Percentiles rank a stretch among this genome's conserved stretches.
These are phyloP conservation scores for Cryphonectria nitschkei DNA, from an alignment of 2,329 filamentous ascomycete genomes.

Conservation along the genomic window DNA sequence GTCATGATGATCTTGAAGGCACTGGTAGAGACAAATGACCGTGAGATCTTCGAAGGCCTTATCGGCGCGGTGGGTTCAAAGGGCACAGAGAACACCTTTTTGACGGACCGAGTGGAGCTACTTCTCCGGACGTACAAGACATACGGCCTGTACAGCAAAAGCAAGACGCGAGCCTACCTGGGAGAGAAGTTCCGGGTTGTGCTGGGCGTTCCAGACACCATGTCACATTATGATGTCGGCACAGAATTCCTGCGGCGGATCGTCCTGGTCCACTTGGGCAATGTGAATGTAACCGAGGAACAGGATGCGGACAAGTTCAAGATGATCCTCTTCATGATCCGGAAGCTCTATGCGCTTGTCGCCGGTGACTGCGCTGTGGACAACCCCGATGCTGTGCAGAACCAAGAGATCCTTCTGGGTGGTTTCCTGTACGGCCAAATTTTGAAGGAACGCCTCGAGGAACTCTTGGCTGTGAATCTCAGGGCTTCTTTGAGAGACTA, in stretches of 20 bases:
- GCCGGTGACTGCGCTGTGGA: constrained; percentile 91
- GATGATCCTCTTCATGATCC: constrained; percentile 92
- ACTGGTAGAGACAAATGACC: constrained; percentile 91
- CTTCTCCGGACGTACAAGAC: constrained; percentile 91
- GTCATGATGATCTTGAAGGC: constrained; percentile 97
- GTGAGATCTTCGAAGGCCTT: constrained; percentile 93
- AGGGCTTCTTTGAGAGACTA: constrained; percentile 60
- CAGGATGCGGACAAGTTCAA: constrained; percentile 93
- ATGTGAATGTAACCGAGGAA: constrained; percentile 77
- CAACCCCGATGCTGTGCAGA: constrained; percentile 95
- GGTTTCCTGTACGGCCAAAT: constrained; percentile 95
- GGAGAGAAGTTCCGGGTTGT: constrained; percentile 91
- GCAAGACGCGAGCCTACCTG: constrained; percentile 82
- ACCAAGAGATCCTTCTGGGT: constrained; percentile 91
- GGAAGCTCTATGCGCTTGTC: constrained; percentile 91
- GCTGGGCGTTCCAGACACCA: constrained; percentile 79
- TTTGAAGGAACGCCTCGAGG: constrained; percentile 90
- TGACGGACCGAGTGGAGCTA: constrained; percentile 92
- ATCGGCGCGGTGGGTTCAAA: constrained; percentile 78
- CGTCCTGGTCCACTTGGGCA: constrained; percentile 89
- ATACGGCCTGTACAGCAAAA: constrained; percentile 81
- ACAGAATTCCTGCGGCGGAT: constrained; percentile 89
- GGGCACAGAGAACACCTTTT: constrained; percentile 83
- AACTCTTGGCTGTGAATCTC: constrained; percentile 69
- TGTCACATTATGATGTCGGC: constrained; percentile 86